phyloP scores from a whole-genome alignment of 805 yeast species.

The Kluyveromyces lactis region DNA sequence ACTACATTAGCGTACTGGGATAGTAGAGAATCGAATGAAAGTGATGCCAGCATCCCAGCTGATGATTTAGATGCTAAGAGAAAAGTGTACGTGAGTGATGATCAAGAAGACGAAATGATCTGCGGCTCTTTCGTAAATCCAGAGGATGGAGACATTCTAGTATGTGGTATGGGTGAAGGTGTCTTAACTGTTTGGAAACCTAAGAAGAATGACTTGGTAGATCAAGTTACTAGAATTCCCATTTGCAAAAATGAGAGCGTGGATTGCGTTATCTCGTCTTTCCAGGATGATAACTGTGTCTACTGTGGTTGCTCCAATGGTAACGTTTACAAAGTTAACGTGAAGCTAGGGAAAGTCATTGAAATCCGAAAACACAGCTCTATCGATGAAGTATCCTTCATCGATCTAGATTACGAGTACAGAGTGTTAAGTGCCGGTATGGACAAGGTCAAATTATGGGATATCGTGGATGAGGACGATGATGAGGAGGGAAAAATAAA shows the following conservation, averaged over 20 bases:
- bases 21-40: constrained; percentile 43
- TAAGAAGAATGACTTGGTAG: constrained; percentile 55
- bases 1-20: constrained; percentile 76
- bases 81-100: constrained; percentile 59
- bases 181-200: constrained; percentile 81
- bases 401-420: constrained; percentile 77
- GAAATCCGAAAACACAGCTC: constrained; percentile 61
- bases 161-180: constrained; percentile 90
- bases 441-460: constrained; percentile 77
- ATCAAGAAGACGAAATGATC: constrained; percentile 89
- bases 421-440: constrained; percentile 76
- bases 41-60: constrained; percentile 12
- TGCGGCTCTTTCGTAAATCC: constrained; percentile 63
- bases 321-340: constrained; percentile 56
- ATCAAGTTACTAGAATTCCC: constrained; percentile 72
- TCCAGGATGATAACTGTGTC: constrained; percentile 41
- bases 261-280: constrained; percentile 53
- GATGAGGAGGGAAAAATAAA: constrained; percentile 13
- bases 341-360: constrained; percentile 50
- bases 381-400: constrained; percentile 63
- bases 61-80: constrained; percentile 31
- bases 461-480: constrained; percentile 29
- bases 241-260: constrained; percentile 63
- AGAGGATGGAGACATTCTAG: constrained; percentile 51
- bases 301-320: constrained; percentile 85